Conservation (phyloP, 768 basidiomycete species). For the Amylocystis lapponica region DNA sequence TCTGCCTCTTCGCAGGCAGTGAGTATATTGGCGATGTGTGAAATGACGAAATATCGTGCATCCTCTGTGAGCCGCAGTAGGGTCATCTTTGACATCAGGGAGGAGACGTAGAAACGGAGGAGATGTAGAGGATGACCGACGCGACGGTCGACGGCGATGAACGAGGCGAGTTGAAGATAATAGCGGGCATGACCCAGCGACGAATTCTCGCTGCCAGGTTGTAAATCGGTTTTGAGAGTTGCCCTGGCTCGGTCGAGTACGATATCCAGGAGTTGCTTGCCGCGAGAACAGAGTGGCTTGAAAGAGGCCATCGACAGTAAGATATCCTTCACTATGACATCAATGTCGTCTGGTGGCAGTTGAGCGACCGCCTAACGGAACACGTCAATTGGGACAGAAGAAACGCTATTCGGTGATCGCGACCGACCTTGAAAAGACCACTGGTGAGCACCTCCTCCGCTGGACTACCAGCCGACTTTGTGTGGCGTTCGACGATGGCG, state of each 20-base stretch:
- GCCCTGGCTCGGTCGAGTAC: conserved; percentile 33
- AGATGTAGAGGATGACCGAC: conserved; percentile 40
- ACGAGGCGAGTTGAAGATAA: conserved; percentile 43
- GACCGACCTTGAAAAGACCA: conserved; percentile 44
- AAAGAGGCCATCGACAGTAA: conserved; percentile 46
- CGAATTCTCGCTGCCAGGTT: conserved; percentile 20
- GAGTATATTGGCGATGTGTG: conserved; percentile 40
- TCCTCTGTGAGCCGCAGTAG: conserved; percentile 39
- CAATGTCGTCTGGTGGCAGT: conserved; percentile 34
- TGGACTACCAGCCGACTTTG: conserved; percentile 34
- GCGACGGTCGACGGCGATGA: conserved; percentile 36
- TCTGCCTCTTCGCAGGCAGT: conserved; percentile 29
- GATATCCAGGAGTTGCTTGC: conserved; percentile 34
- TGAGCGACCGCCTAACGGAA: conserved; percentile 43
- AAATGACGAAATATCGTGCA: conserved; percentile 41
- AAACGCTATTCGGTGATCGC: not conserved
- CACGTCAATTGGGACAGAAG: not conserved
- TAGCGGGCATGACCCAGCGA: conserved; percentile 33
- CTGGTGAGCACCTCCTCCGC: conserved; percentile 44
- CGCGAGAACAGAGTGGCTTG: conserved; percentile 28
- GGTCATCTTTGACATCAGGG: conserved; percentile 38
- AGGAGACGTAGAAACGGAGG: conserved; percentile 46
- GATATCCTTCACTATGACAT: conserved; percentile 46
- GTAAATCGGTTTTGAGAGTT: conserved; percentile 27
- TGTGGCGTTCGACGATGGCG: conserved; percentile 40